Evolutionary conservation across 108 stramenopile species (phyloP), one percentile per base, ranked within the genome.

Genomic region (Skeletonema menzelii): DNA sequence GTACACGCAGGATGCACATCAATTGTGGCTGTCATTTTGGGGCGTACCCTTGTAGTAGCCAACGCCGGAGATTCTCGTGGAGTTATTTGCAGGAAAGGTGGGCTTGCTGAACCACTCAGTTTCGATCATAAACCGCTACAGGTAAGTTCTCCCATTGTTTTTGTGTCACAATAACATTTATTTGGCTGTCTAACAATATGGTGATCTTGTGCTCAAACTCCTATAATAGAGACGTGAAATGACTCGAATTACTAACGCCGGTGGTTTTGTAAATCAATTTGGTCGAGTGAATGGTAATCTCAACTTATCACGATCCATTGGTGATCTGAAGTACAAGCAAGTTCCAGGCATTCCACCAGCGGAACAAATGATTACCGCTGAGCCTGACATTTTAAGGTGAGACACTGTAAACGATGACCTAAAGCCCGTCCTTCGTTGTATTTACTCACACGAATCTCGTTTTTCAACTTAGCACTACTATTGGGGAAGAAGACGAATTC

Each of bases 321-420:
- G 99, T 24, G 99, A 99, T 79, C 67, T 98, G 55, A 97, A 97
- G 74, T 97, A 99, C 86, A 98, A 97, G 59, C 94, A 95, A 76
- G 88, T 91, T 60, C 88, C 90, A 8, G 87, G 84, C 3, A 85
- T 91, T 28, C 55, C 76, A 0, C 87, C 90, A 8, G 65, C 85
- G 12, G 87, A 87, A 17, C 95, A 97, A 83, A 95, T 96, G 83
- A 94, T 95, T 56, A 93, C 93, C 1, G 89, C 95, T 14, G 92
- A 92, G 76, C 98, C 97, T 15, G 97, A 99, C 62, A 84, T 99
- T 47, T 46, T 85, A 28, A 82, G 90, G 77, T 88, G 82, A 83
- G 87, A 68, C 32, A 24, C 47, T 28, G 24, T n/a, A 59, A 27
- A 27, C 20, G 7, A 53, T 22, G 19, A 53, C 49, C 22, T 22